These are phyloP conservation scores for Cicer cuneatum DNA, from an alignment of 306 rosid genomes.

Conservation along the genomic window DNA sequence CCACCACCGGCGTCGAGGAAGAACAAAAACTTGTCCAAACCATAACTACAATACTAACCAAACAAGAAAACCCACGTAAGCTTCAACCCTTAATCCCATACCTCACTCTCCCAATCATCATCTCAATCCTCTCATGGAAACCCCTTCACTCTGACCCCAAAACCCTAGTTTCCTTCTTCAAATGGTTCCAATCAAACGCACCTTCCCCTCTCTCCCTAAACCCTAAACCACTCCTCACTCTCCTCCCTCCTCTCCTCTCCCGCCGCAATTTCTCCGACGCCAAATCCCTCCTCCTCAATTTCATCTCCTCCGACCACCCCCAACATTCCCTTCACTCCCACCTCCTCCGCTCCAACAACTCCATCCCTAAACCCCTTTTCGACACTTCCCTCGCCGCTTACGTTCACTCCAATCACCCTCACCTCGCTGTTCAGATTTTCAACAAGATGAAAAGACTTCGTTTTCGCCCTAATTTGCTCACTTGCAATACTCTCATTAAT, in stretches of 20 bases:
- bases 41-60: constrained; percentile 12
- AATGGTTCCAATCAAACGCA: constrained; percentile 55
- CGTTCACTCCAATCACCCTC: constrained; percentile 56
- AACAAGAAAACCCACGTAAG: not conserved
- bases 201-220: constrained; percentile 55
- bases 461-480: constrained; percentile 62
- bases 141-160: constrained; percentile 53
- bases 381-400: constrained; percentile 81
- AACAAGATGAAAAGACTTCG: constrained; percentile 66
- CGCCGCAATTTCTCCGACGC: constrained; percentile 67
- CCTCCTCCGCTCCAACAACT: constrained; percentile 52
- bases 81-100: constrained; percentile 48
- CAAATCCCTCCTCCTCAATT: constrained; percentile 65
- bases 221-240: constrained; percentile 64
- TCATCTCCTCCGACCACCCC: constrained; percentile 64
- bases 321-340: constrained; percentile 60
- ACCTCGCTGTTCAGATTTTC: constrained; percentile 68
- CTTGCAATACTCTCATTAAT: constrained; percentile 71
- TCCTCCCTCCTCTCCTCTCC: constrained; percentile 70
- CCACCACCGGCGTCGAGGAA: not conserved
- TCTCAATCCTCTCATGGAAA: constrained; percentile 61
- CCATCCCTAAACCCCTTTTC: constrained; percentile 54
- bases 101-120: constrained; percentile 56
- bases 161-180: constrained; percentile 65
- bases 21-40: not conserved